A percentile compares a stretch with the other conserved stretches of the same genome.
These are phyloP conservation scores for Cicer chorassanicum DNA, from an alignment of 306 rosid genomes.

Conservation along the genomic window DNA sequence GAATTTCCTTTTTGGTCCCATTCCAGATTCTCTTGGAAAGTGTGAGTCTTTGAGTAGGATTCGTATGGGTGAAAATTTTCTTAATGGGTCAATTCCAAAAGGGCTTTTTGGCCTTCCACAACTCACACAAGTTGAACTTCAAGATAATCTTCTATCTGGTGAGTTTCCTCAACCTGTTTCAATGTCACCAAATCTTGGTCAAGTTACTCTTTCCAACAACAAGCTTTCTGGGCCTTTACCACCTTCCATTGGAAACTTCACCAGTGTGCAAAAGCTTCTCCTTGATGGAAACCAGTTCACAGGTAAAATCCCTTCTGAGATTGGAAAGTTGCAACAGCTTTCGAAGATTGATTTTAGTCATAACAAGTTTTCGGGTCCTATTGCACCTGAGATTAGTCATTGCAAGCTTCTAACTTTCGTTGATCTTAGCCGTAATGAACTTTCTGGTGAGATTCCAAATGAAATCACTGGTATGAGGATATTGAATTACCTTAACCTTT, in stretches of 20 bases:
- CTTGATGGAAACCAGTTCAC: slow-evolving; percentile 82
- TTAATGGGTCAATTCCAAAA: slow-evolving; percentile 86
- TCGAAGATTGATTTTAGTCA: slow-evolving; percentile 86
- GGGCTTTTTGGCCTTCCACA: slow-evolving; percentile 79
- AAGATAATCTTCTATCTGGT: slow-evolving; percentile 74
- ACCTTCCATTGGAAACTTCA: slow-evolving; percentile 82
- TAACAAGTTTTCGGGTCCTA: slow-evolving; percentile 70
- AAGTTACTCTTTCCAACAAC: slow-evolving; percentile 82
- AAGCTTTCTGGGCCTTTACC: slow-evolving; percentile 77
- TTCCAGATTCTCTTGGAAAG: slow-evolving; percentile 82
- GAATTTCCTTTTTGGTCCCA: slow-evolving; percentile 80
- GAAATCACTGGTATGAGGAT: slow-evolving; percentile 80
- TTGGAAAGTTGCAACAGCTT: slow-evolving; percentile 82
- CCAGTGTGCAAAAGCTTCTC: slow-evolving; percentile 89
- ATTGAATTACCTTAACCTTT: slow-evolving; percentile 81
- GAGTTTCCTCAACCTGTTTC: slow-evolving; percentile 64
- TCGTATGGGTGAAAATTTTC: slow-evolving; percentile 86
- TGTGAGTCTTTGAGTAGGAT: slow-evolving; percentile 75
- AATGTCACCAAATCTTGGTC: slow-evolving; percentile 68
- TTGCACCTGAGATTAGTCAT: slow-evolving; percentile 73
- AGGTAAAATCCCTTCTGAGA: slow-evolving; percentile 77
- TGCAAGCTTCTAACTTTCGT: slow-evolving; percentile 84
- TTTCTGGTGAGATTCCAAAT: slow-evolving; percentile 77
- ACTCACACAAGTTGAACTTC: slow-evolving; percentile 85
- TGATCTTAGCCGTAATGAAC: slow-evolving; percentile 83